These are phyloP conservation scores for Alliaria petiolata DNA, from an alignment of 345 rosid species.

Conservation along the genomic window DNA sequence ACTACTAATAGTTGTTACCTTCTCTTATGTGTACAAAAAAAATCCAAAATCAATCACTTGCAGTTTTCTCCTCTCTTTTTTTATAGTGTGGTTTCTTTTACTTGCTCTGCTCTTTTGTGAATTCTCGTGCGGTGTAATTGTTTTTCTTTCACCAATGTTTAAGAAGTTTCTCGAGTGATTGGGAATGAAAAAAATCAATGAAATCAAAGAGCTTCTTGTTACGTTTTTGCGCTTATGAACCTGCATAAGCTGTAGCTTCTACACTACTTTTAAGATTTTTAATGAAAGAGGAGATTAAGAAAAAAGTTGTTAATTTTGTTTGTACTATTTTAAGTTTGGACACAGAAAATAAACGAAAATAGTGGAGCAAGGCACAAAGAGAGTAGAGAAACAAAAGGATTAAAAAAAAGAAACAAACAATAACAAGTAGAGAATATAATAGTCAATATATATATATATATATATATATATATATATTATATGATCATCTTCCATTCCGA, in stretches of 20 bases:
- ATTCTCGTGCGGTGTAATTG: neutral
- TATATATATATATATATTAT: too few relatives aligned
- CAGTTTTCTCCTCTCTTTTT: neutral
- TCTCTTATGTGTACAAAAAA: constrained; percentile 17
- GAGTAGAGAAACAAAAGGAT: too few relatives aligned
- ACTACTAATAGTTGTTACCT: constrained; percentile 8
- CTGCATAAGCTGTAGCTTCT: too few relatives aligned
- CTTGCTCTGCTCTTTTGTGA: constrained; percentile 1
- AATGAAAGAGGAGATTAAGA: too few relatives aligned
- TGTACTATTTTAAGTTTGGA: too few relatives aligned
- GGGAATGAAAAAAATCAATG: neutral
- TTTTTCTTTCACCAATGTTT: neutral
- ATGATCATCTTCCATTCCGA: too few relatives aligned
- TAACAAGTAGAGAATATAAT: neutral
- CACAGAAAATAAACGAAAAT: too few relatives aligned
- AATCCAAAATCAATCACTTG: constrained; percentile 4
- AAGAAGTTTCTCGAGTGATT: constrained; percentile 6
- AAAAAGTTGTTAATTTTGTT: too few relatives aligned
- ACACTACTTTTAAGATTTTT: too few relatives aligned
- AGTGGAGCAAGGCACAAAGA: neutral
- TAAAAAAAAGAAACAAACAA: neutral
- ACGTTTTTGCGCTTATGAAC: too few relatives aligned
- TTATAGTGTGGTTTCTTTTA: too few relatives aligned
- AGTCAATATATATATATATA: too few relatives aligned
- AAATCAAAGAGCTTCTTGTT: neutral